Evolutionary conservation across 2,329 filamentous ascomycete genomes (phyloP).

Genomic region (Myriangium duriaei): DNA sequence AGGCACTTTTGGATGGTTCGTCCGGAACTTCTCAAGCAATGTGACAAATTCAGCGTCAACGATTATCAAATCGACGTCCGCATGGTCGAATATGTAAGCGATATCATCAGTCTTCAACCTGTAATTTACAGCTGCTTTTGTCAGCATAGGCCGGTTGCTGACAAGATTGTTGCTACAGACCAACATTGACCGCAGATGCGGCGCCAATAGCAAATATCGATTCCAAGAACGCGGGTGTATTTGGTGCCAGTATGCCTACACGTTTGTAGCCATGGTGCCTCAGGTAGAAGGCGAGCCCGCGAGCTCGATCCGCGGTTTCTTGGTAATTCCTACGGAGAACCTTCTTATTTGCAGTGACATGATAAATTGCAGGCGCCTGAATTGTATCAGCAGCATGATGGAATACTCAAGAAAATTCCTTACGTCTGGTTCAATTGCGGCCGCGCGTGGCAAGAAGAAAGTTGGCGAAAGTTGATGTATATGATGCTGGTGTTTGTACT

Average conservation of each 20-base stretch:
- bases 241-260: slow-evolving; percentile 78
- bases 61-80: slow-evolving; percentile 76
- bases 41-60: slow-evolving; percentile 68
- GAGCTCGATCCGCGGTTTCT: slow-evolving; percentile 72
- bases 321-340: slow-evolving; percentile 64
- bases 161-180: slow-evolving; percentile 21
- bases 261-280: slow-evolving; percentile 59
- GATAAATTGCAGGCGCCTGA: slow-evolving; percentile 67
- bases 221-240: slow-evolving; percentile 91
- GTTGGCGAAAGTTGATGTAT: slow-evolving; percentile 76
- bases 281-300: slow-evolving; percentile 80
- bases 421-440: slow-evolving; percentile 71
- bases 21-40: slow-evolving; percentile 55
- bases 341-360: slow-evolving; percentile 66
- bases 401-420: slow-evolving; percentile 16
- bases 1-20: slow-evolving; percentile 48
- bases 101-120: slow-evolving; percentile 74
- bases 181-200: slow-evolving; percentile 65
- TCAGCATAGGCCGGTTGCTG: not conserved
- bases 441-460: slow-evolving; percentile 73
- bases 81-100: slow-evolving; percentile 77
- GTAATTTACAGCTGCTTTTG: slow-evolving; percentile 49
- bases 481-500: slow-evolving; percentile 40
- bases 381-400: slow-evolving; percentile 1
- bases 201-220: slow-evolving; percentile 77